These are phyloP conservation scores for Jackrogersella multiformis DNA, from an alignment of 495 filamentous ascomycete genomes.

Conservation along the genomic window DNA sequence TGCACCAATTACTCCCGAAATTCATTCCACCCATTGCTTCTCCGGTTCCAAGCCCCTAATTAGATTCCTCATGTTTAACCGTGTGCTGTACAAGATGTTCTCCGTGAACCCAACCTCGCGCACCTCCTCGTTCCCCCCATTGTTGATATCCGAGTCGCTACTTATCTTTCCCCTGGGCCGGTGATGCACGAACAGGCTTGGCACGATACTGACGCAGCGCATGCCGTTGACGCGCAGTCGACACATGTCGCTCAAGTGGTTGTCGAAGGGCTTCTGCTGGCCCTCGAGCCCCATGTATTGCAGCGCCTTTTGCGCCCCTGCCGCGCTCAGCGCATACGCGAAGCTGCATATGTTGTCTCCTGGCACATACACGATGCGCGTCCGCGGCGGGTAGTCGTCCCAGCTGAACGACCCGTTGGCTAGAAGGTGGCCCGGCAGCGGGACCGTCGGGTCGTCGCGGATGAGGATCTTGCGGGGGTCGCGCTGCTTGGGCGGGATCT, in stretches of 20 bases:
- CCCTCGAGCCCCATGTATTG: constrained; percentile 54
- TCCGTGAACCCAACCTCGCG: constrained; percentile 54
- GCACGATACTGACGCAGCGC: constrained; percentile 57
- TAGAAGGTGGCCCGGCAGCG: constrained; percentile 24
- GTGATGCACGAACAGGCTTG: constrained; percentile 58
- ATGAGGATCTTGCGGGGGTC: constrained; percentile 24
- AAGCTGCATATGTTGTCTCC: constrained; percentile 59
- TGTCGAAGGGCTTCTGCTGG: constrained; percentile 56
- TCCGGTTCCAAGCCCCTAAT: constrained; percentile 24
- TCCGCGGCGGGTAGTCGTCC: constrained; percentile 49
- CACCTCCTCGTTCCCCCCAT: constrained; percentile 39
- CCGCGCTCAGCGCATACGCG: constrained; percentile 63
- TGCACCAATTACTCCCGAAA: neutral
- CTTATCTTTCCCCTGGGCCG: constrained; percentile 50
- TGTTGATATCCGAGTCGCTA: constrained; percentile 56
- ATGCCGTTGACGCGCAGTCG: constrained; percentile 27
- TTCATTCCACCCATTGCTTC: constrained; percentile 27
- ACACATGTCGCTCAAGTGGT: constrained; percentile 59
- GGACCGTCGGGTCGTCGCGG: constrained; percentile 36
- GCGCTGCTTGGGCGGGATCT: constrained; percentile 22
- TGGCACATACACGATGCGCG: constrained; percentile 57
- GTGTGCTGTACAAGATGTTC: constrained; percentile 60
- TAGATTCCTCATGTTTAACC: constrained; percentile 51
- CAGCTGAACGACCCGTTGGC: constrained; percentile 31
- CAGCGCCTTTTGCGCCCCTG: constrained; percentile 62